Conservation (phyloP, 345 rosid species). For the Eucalyptus camaldulensis region DNA sequence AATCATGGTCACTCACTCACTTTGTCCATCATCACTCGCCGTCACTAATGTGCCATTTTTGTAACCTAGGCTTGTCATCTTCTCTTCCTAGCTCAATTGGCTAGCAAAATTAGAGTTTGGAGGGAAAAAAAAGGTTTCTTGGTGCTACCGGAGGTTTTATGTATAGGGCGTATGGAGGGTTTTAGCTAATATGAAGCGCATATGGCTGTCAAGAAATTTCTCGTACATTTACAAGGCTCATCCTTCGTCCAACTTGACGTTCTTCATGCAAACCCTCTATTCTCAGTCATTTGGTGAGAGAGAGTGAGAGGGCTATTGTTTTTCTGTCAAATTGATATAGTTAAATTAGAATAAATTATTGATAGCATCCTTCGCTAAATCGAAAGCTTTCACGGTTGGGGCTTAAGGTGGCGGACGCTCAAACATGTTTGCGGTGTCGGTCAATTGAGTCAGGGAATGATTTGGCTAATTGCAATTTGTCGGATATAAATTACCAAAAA, state of each 20-base stretch:
- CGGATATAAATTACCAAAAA: too few relatives aligned
- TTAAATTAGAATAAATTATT: too few relatives aligned
- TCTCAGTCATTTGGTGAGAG: slow-evolving; percentile 1
- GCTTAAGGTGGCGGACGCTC: background rate
- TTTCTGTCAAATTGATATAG: too few relatives aligned
- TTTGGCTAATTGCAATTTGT: background rate
- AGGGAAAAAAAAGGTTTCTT: too few relatives aligned
- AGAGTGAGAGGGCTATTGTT: too few relatives aligned
- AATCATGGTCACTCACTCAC: too few relatives aligned
- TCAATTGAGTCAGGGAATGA: background rate
- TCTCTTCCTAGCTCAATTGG: too few relatives aligned
- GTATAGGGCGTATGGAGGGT: background rate
- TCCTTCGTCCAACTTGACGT: background rate
- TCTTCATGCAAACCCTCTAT: slow-evolving; percentile 5
- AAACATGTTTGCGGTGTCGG: background rate
- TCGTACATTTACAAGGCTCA: background rate
- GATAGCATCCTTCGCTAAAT: background rate
- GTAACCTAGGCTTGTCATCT: too few relatives aligned
- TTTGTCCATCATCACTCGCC: too few relatives aligned
- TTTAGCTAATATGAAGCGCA: background rate
- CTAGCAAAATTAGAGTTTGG: too few relatives aligned
- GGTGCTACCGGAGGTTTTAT: background rate
- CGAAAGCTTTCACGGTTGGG: background rate
- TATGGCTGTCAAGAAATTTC: slow-evolving; percentile 6
- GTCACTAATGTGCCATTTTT: too few relatives aligned